Conservation (phyloP, 129 eudicot species). For the Kitagawia praeruptora region DNA sequence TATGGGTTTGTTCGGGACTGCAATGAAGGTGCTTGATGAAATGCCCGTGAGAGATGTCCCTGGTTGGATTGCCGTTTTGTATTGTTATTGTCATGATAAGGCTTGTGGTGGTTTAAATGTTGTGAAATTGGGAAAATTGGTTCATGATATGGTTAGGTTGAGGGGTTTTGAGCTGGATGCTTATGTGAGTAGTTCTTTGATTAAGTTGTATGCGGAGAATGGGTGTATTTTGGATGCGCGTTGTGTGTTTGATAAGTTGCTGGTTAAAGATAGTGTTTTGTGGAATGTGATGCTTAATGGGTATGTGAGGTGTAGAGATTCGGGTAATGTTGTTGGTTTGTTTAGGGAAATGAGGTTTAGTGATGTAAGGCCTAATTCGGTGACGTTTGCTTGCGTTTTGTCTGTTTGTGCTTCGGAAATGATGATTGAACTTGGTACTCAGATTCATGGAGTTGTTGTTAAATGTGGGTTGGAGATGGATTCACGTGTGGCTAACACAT, state of each 20-base stretch:
- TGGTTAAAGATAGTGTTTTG: constrained; percentile 58
- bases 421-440: constrained; percentile 37
- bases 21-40: no score
- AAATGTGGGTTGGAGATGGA: constrained; percentile 48
- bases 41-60: no score
- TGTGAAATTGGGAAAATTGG: constrained; percentile 30
- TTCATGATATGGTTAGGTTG: constrained; percentile 36
- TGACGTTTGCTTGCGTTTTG: constrained; percentile 56
- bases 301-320: constrained; percentile 41
- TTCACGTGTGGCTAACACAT: constrained; percentile 50
- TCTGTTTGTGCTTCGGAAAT: constrained; percentile 49
- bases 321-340: constrained; percentile 31
- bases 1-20: no score
- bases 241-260: constrained; percentile 59
- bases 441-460: constrained; percentile 53
- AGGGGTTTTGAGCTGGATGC: constrained; percentile 62
- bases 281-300: constrained; percentile 83
- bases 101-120: constrained; percentile 65
- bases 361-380: constrained; percentile 41
- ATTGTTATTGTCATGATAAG: no score
- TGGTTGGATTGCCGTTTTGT: no score
- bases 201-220: constrained; percentile 56
- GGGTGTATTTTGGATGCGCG: constrained; percentile 49
- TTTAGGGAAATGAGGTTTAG: constrained; percentile 49
- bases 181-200: constrained; percentile 69